Evolutionary conservation across 768 basidiomycete genomes (phyloP).

Genomic region (Epithele typhae): DNA sequence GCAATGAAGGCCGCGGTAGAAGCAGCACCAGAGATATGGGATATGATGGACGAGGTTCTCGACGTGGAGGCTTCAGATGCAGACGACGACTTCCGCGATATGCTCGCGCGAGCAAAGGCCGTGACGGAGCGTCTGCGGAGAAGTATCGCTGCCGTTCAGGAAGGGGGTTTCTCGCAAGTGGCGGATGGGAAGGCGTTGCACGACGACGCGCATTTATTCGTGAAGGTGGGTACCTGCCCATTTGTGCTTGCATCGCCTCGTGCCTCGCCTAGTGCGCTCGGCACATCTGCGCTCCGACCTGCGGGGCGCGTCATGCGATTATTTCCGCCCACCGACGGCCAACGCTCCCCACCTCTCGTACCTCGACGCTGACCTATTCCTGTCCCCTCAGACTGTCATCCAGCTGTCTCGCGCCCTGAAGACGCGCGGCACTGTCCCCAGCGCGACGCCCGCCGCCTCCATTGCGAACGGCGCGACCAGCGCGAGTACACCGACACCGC

Average conservation of each 20-base stretch:
- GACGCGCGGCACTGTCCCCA: slow-evolving; percentile 37
- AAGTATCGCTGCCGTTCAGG: slow-evolving; percentile 54
- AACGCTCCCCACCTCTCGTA: too few relatives aligned
- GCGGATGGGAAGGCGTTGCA: slow-evolving; percentile 60
- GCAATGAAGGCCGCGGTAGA: slow-evolving; percentile 77
- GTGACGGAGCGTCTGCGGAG: slow-evolving; percentile 61
- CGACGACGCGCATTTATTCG: slow-evolving; percentile 75
- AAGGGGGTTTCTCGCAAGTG: slow-evolving; percentile 36
- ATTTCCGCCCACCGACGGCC: too few relatives aligned
- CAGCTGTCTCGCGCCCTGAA: slow-evolving; percentile 73
- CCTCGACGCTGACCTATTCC: background rate
- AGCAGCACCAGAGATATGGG: slow-evolving; percentile 79
- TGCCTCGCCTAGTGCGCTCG: background rate
- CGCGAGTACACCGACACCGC: slow-evolving; percentile 24
- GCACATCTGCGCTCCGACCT: too few relatives aligned
- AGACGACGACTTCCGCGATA: slow-evolving; percentile 44
- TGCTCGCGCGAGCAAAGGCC: slow-evolving; percentile 56
- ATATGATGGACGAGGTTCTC: slow-evolving; percentile 69
- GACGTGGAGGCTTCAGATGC: slow-evolving; percentile 41
- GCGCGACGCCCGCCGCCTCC: background rate
- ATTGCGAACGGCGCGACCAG: background rate
- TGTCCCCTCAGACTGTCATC: slow-evolving; percentile 57
- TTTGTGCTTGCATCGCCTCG: slow-evolving; percentile 4
- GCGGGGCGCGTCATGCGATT: too few relatives aligned
- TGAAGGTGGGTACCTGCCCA: slow-evolving; percentile 55